A percentile compares a stretch with the other conserved stretches of the same genome.
Conservation (phyloP, 768 basidiomycete genomes). For the Rhodotorula toruloides region DNA sequence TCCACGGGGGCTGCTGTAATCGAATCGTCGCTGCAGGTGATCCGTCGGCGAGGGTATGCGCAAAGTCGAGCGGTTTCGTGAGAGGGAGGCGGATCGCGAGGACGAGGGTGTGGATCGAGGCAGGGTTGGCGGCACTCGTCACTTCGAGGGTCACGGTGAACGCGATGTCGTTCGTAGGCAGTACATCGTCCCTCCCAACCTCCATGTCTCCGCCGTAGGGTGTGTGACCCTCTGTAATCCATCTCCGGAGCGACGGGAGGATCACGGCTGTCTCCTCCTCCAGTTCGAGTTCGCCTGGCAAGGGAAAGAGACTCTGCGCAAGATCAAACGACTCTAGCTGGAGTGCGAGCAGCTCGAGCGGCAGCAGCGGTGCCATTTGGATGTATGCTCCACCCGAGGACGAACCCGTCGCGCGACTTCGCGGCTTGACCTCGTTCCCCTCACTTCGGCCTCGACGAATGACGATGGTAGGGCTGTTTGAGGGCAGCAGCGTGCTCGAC, state of each 20-base stretch:
- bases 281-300: constrained; percentile 41
- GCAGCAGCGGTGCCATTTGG: constrained; percentile 7
- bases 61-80: neutral
- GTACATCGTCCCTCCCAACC: neutral
- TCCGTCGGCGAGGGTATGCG: neutral
- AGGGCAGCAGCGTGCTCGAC: too few species aligned
- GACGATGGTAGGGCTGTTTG: too few species aligned
- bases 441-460: too few species aligned
- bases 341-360: constrained; percentile 17
- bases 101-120: constrained; percentile 2
- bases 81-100: constrained; percentile 20
- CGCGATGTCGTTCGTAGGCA: constrained; percentile 16
- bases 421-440: neutral
- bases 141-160: constrained; percentile 13
- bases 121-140: constrained; percentile 1
- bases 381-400: neutral
- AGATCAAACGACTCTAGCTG: constrained; percentile 41
- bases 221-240: neutral
- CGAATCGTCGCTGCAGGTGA: neutral
- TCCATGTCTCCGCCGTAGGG: too few species aligned
- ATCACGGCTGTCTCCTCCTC: neutral
- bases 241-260: constrained; percentile 11
- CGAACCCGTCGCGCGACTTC: neutral
- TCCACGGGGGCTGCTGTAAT: constrained; percentile 36
- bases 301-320: constrained; percentile 43